Evolutionary conservation across 257 asterid genomes (phyloP).

Genomic region (Linaria vulgaris): DNA sequence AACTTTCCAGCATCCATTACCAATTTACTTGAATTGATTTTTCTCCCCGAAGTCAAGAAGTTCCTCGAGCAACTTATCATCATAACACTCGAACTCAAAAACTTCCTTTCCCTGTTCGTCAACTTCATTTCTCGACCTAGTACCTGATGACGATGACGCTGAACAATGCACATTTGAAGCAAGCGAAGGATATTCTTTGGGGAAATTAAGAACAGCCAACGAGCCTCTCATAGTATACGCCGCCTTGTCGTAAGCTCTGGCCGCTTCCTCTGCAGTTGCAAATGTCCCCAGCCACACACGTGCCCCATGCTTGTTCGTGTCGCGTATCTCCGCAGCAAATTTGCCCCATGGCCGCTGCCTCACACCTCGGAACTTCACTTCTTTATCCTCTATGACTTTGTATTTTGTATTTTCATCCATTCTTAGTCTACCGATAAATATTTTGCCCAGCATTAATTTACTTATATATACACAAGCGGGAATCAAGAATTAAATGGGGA

Average conservation of each 20-base stretch:
- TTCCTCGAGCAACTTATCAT: conserved; percentile 43
- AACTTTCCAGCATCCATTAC: too few relatives aligned
- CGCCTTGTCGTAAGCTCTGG: conserved; percentile 67
- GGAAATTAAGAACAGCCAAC: conserved; percentile 61
- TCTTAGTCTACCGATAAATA: too few relatives aligned
- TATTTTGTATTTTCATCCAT: too few relatives aligned
- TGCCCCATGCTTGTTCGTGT: conserved; percentile 44
- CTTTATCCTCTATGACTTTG: conserved; percentile 23
- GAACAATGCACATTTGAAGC: background rate
- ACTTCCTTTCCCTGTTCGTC: conserved; percentile 29
- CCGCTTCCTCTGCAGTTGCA: conserved; percentile 70
- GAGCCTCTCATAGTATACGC: conserved; percentile 59
- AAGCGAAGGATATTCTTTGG: too few relatives aligned
- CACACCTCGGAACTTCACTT: conserved; percentile 56
- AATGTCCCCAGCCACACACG: conserved; percentile 75
- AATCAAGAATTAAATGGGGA: too few relatives aligned
- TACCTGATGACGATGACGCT: background rate
- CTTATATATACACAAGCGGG: too few relatives aligned
- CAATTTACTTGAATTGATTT: background rate
- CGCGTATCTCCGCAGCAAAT: conserved; percentile 75
- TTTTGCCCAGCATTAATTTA: too few relatives aligned
- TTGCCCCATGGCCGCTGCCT: conserved; percentile 85
- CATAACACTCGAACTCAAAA: conserved; percentile 39
- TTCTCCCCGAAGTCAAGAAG: conserved; percentile 35
- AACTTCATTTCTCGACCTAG: background rate